Evolutionary conservation across 176 grass and related monocot genomes (phyloP), one percentile per base, ranked within the genome.

Genomic region (Luzula sylvatica): DNA sequence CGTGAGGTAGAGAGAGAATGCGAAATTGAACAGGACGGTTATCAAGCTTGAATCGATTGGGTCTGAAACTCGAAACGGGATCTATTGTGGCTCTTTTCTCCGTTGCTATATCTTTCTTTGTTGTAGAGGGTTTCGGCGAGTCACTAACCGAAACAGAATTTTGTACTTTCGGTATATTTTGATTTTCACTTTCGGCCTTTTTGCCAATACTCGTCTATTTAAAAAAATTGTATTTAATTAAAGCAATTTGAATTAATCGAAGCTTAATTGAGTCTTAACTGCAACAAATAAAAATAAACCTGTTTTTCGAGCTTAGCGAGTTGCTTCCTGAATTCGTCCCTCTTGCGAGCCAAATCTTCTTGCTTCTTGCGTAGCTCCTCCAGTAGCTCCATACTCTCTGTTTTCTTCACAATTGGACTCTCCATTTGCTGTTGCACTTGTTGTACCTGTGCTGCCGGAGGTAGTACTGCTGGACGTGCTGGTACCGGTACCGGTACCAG

Each of bases 331-430:
- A 98, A 90, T 18, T 90, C 92, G 80, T 77, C 77, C 48, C 92
- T 81, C 68, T 98, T 90, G 61, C 85, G 77, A 43, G 78, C 81
- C 68, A 98, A 83, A 56, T 68, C 76, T 56, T 90, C 92, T 57
- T 98, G 92, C 55, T 98, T 98, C 70, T 87, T 98, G 38, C 86
- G 84, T 43, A 98, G 74, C 55, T 90, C 81, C 78, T 98, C 92
- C 64, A 90, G 30, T 20, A 86, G 50, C 63, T 89, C 90, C 66
- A 88, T 58, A 57, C 40, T 78, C 66, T 96, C 92, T 67, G 73
- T 54, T 65, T 83, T 98, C 71, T 80, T 98, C 9, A 70, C 71
- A 46, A 60, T 58, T 50, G 71, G 52, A 42, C 58, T 26, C 30
- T 50, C 59, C 5, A 29, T 46, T 49, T 64, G 39, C 2, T n/a